phyloP scores from a whole-genome alignment of 768 basidiomycete genomes.

The Pleurotus salmoneostramineus region DNA sequence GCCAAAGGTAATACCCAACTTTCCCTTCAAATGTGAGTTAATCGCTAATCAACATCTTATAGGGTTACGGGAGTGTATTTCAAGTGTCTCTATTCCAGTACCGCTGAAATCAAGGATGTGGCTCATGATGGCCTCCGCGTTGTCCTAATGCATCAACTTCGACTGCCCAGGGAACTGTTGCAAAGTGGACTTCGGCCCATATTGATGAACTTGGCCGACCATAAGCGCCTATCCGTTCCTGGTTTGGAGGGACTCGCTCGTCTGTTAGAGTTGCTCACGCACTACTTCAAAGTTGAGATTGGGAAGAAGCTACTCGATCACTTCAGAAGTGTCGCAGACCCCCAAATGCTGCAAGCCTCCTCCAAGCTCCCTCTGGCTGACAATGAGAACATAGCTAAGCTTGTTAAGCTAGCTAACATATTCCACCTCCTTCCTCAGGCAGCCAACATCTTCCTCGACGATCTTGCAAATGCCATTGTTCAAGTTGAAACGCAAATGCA shows the following conservation, averaged over 20 bases:
- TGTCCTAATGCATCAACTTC: constrained; percentile 84
- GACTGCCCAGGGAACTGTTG: constrained; percentile 90
- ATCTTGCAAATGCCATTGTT: constrained; percentile 83
- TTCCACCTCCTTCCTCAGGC: constrained; percentile 95
- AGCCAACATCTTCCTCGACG: constrained; percentile 88
- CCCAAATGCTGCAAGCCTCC: constrained; percentile 76
- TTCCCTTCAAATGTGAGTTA: neutral
- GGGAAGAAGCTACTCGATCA: constrained; percentile 96
- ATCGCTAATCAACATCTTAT: constrained; percentile 6
- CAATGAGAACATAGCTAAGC: constrained; percentile 88
- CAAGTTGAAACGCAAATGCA: constrained; percentile 91
- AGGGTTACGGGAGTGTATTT: constrained; percentile 97
- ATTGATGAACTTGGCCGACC: constrained; percentile 95
- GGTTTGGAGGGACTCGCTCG: constrained; percentile 93
- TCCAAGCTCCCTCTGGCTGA: constrained; percentile 78
- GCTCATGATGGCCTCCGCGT: constrained; percentile 91
- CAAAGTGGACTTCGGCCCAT: constrained; percentile 96
- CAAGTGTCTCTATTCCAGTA: constrained; percentile 94
- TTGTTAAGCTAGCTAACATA: constrained; percentile 94
- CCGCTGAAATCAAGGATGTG: constrained; percentile 89
- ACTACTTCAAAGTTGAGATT: constrained; percentile 99
- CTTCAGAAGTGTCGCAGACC: constrained; percentile 89
- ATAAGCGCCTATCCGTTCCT: constrained; percentile 87
- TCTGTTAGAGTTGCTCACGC: constrained; percentile 88
- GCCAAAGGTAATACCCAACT: constrained; percentile 62